Evolutionary conservation across 768 basidiomycete genomes (phyloP), one percentile per base, ranked within the genome.

Genomic region (Mycena belliarum): DNA sequence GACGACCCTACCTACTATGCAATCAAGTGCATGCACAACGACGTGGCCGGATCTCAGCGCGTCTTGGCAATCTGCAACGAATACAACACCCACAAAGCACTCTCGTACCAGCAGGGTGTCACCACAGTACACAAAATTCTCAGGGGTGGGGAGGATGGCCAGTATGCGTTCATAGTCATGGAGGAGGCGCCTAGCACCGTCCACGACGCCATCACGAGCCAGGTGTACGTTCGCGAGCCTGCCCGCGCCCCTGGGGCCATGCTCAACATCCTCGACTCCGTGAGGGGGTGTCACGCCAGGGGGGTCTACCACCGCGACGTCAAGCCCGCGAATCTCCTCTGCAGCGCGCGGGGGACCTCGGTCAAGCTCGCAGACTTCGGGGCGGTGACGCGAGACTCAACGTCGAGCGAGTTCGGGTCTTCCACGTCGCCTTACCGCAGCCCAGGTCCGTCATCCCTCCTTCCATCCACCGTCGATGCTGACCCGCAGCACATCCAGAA

Each of bases 221-320:
- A 25, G 9, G 0, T 45, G 12, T 60, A 54, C 16, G 42, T 45
- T 25, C 52, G 49, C 4, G 20, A 42, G 1, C 52, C 52, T 0
- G 35, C 7, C 3, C 52, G 29, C 18, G 37, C 51, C 15, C 20
- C 23, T 16, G 9, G 46, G 18, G 44, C 42, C 1, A 55, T 60
- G 21, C 6, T 40, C 18, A 35, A 60, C 33, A 12, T 60, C 18
- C 25, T 50, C 33, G 47, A 52, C 12, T 51, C 41, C 16, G 57
- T 59, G 4, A 45, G 11, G 0, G 14, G 47, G 6, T 53, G 50
- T 15, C 51, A 59, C 12, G 2, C 21, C 16, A 8, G 11, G 12
- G 46, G 57, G 24, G 33, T 59, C 6, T 53, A 35, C 12, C 57
- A 59, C 18, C 51, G 57, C 40, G 57, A 52, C 16, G 1, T 53